phyloP scores from a whole-genome alignment of 306 rosid species.

The Luffa acutangula region DNA sequence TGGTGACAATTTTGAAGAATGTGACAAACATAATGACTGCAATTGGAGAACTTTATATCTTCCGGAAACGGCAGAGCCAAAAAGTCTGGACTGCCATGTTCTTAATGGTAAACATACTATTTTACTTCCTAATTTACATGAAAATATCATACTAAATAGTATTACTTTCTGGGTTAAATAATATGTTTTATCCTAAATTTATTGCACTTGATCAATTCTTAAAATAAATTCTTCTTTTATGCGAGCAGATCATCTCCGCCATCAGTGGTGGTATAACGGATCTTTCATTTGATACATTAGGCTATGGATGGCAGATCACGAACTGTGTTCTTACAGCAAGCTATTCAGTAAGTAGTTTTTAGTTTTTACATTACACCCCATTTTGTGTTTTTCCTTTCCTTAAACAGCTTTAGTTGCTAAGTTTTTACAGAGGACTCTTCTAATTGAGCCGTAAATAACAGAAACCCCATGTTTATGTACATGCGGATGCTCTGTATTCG shows the following conservation, averaged over 20 bases:
- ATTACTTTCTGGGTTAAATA: too few relatives aligned
- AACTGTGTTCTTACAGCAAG: constrained; percentile 75
- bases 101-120: constrained; percentile 46
- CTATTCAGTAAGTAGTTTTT: constrained; percentile 50
- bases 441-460: background rate
- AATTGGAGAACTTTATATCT: constrained; percentile 67
- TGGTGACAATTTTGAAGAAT: constrained; percentile 95
- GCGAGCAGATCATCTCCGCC: constrained; percentile 70
- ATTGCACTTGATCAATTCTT: too few relatives aligned
- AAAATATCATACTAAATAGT: background rate
- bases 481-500: background rate
- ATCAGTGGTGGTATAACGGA: constrained; percentile 73
- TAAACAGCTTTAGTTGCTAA: background rate
- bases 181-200: too few relatives aligned
- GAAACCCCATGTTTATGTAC: background rate
- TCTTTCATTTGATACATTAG: constrained; percentile 58
- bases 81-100: constrained; percentile 91
- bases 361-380: background rate
- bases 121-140: background rate
- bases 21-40: constrained; percentile 81
- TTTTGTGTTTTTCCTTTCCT: background rate
- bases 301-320: constrained; percentile 73
- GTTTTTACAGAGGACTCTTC: background rate
- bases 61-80: constrained; percentile 57
- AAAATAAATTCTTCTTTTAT: background rate